Evolutionary conservation across 2,329 filamentous ascomycete genomes (phyloP), one percentile per base, ranked within the genome.

Genomic region (Phyllosticta capitalensis): DNA sequence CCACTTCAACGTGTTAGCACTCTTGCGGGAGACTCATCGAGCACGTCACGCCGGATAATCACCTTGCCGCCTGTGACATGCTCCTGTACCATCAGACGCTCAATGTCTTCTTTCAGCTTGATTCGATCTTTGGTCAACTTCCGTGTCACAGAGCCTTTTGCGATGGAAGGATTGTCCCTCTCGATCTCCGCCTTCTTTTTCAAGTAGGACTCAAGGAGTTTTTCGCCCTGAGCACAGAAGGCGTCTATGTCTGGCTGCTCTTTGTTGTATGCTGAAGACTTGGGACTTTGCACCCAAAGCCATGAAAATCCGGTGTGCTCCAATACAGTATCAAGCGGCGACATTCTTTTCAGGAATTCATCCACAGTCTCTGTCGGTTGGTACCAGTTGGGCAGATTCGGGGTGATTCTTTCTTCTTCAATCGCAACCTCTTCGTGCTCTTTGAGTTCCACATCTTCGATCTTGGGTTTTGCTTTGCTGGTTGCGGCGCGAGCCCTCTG

Each of bases 231-330:
- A 21, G 79, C 70, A 2, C 77, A 73, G 45, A 89, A 82, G 0
- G 76, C 71, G 0, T 68, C 63, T 1, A 82, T 67, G 48, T 82
- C 76, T 5, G 21, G 33, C 55, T 14, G 50, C 52, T 30, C 56
- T 61, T 54, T 64, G 61, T 26, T 64, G 61, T 45, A 61, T 77
- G 74, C 59, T 75, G 26, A 76, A 56, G 21, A 67, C 64, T 81
- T 80, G 0, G 86, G 87, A 69, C 90, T 90, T 56, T 79, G 81
- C 50, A 88, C 81, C 75, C 81, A 90, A 54, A 95, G 89, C 87
- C 89, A 94, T 0, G 52, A 17, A n/a, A 60, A 56, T 81, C 80
- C 77, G 0, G 74, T 65, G 0, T 66, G 66, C 1, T 70, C 72
- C 3, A 73, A 69, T 2, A 76, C 71, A 1, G 85, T 88, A 1